A percentile compares a stretch with the other conserved stretches of the same genome.
Conservation (phyloP, 805 yeast species). For the Candida krabiensis region DNA sequence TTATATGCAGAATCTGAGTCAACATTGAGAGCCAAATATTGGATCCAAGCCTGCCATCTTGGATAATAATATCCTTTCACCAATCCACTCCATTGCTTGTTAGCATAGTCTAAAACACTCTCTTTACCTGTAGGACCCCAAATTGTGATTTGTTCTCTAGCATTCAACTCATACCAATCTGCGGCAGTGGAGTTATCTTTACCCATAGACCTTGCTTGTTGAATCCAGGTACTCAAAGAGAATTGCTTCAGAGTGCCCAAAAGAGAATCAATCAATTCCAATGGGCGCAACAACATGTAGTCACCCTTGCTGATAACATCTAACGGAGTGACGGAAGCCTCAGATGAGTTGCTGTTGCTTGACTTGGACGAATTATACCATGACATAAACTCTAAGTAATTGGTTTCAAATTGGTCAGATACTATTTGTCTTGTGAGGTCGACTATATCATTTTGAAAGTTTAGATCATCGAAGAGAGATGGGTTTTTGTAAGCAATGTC, state of each 20-base stretch:
- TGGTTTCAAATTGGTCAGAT: conserved; percentile 9
- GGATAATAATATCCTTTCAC: conserved; percentile 4
- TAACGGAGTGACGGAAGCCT: too few species aligned
- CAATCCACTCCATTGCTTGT: conserved; percentile 13
- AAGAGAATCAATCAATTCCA: conserved; percentile 8
- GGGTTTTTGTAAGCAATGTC: conserved; percentile 1
- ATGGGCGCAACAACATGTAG: background rate
- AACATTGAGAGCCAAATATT: conserved; percentile 1
- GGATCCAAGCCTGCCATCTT: conserved; percentile 7
- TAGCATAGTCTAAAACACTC: conserved; percentile 6
- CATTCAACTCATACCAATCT: conserved; percentile 11
- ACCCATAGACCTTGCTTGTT: conserved; percentile 6
- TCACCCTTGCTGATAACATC: conserved; percentile 7
- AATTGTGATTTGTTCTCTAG: conserved; percentile 7
- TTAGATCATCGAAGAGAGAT: conserved; percentile 2
- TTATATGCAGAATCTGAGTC: background rate
- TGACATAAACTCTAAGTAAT: conserved; percentile 3
- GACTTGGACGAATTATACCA: conserved; percentile 5
- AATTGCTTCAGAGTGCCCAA: conserved; percentile 4
- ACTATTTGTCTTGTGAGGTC: conserved; percentile 10
- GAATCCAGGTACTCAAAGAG: conserved; percentile 4
- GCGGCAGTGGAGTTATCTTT: conserved; percentile 1
- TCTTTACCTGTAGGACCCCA: conserved; percentile 10
- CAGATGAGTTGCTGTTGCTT: background rate
- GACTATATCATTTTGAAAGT: conserved; percentile 7